These are phyloP conservation scores for Termitomyces sp. DNA, from an alignment of 768 basidiomycete genomes.

Conservation along the genomic window DNA sequence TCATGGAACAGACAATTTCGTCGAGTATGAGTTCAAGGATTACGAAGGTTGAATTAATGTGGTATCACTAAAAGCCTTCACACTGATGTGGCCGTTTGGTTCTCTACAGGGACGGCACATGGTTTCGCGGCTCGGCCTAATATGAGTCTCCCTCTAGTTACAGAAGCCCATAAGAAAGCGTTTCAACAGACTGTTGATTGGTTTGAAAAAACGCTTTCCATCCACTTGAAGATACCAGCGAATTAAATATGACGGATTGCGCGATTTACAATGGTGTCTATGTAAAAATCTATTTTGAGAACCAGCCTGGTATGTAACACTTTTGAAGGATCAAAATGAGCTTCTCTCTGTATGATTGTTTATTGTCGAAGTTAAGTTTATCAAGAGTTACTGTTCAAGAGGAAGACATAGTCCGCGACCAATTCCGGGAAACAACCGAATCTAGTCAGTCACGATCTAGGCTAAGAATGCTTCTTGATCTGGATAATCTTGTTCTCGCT, in stretches of 20 bases:
- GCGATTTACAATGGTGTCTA: neutral
- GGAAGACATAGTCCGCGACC: too few species aligned
- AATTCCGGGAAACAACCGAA: too few species aligned
- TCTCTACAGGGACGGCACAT: constrained; percentile 17
- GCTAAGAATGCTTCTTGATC: neutral
- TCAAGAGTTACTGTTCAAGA: too few species aligned
- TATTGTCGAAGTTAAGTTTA: too few species aligned
- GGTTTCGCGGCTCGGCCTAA: constrained; percentile 22
- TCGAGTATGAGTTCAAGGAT: constrained; percentile 20
- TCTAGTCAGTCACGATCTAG: neutral
- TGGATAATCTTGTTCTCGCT: neutral
- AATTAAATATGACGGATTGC: too few species aligned
- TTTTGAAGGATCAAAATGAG: too few species aligned
- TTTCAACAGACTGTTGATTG: constrained; percentile 21
- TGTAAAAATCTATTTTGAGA: too few species aligned
- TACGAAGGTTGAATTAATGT: constrained; percentile 14
- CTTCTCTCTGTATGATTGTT: too few species aligned
- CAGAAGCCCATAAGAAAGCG: constrained; percentile 19
- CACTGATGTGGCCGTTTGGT: neutral
- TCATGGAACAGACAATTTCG: constrained; percentile 12
- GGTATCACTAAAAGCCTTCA: too few species aligned
- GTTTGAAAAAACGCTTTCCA: constrained; percentile 13
- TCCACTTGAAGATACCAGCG: neutral
- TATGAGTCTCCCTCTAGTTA: constrained; percentile 17
- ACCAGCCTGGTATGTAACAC: too few species aligned